Evolutionary conservation across 257 asterid genomes (phyloP).

Genomic region (Fraxinus excelsior): DNA sequence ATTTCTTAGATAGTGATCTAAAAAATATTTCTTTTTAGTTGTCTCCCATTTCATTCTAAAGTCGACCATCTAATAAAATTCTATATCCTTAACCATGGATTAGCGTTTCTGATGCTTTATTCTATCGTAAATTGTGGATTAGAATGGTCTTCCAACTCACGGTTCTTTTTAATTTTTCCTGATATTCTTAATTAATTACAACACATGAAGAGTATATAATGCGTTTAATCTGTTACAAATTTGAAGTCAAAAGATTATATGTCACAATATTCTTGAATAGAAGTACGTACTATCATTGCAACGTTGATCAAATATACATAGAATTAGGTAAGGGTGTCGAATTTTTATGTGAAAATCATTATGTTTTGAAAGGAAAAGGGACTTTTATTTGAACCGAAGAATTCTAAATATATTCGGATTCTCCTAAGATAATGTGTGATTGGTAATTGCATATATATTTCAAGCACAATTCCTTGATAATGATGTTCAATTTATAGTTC

Average conservation of each 20-base stretch:
- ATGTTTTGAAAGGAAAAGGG: too few species aligned
- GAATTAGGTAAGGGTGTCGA: too few species aligned
- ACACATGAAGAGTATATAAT: background rate
- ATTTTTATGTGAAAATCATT: too few species aligned
- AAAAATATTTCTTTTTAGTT: slow-evolving; percentile 18
- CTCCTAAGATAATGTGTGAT: slow-evolving; percentile 15
- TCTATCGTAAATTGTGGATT: slow-evolving; percentile 16
- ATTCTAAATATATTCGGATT: slow-evolving; percentile 26
- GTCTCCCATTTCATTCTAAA: slow-evolving; percentile 23
- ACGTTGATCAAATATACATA: too few species aligned
- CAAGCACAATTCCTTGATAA: slow-evolving; percentile 5
- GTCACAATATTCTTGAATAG: too few species aligned
- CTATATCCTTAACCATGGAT: slow-evolving; percentile 26
- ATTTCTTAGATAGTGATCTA: too few species aligned
- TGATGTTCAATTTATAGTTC: background rate
- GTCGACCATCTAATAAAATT: slow-evolving; percentile 27
- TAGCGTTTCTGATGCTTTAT: slow-evolving; percentile 26
- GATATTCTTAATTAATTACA: slow-evolving; percentile 5
- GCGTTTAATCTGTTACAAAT: too few species aligned
- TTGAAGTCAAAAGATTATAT: too few species aligned
- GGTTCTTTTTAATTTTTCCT: background rate
- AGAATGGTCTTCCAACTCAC: slow-evolving; percentile 23
- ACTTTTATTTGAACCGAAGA: slow-evolving; percentile 1
- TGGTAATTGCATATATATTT: background rate
- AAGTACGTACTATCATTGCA: too few species aligned